Evolutionary conservation across 2,329 filamentous ascomycete genomes (phyloP), one percentile per base, ranked within the genome.

Genomic region (Thelonectria olida): DNA sequence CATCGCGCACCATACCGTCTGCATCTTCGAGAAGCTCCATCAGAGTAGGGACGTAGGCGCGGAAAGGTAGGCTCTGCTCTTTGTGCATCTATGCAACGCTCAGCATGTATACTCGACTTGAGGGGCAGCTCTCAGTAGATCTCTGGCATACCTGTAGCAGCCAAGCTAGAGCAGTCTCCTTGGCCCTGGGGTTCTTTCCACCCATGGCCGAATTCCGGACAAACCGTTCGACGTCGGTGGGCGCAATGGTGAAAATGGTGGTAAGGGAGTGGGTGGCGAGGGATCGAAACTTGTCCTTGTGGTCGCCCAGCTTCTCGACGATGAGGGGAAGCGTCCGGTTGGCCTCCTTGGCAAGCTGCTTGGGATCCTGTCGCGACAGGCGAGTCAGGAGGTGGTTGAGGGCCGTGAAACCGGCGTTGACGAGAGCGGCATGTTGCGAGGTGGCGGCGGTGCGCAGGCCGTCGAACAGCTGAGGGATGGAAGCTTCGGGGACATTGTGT

Each of bases 11-110:
- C 77, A 88, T 90, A 50, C 91, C 90, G 75, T 97, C 95, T 9
- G 93, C 91, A 76, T 97, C 94, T 78, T 97, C 95, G 41, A 97
- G 85, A 67, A 96, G 86, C 55, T 92, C 90, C 80, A 97, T 95
- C 39, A 97, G 84, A 10, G 86, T 85, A 3, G 92, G 90, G 2
- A 97, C 93, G 74, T 96, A 97, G 71, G 82, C 82, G 64, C 92
- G 90, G 79, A 97, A 97, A 36, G 90, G 89, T 66, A 97, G 81
- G 38, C 88, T 88, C 60, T 93, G 87, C 54, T 92, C 90, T 73
- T 90, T 86, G 75, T 96, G 91, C 90, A 95, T 96, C 86, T 93
- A 73, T 7, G 25, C 48, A 20, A 22, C 31, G 10, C 13, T 72
- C 57, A 72, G 66, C 51, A 62, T 9, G 39, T 13, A 22, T 38